Base-by-base conservation (phyloP, 75 land plant species). In the Isoetes taiwanensis region DNA sequence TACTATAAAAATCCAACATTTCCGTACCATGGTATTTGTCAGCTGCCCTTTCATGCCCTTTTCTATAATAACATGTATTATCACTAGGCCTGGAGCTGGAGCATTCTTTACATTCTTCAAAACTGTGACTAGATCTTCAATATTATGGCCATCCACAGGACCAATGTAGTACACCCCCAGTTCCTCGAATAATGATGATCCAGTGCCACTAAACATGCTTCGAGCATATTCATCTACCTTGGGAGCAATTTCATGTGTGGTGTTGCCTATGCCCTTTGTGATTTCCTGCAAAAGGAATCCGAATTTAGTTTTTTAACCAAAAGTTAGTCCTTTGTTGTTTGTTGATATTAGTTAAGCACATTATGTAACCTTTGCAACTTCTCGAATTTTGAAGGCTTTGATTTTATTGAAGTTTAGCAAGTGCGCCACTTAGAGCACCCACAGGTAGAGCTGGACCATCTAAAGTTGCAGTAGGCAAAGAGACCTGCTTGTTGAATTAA, bases 221-320 rank as follows among this genome's bases (percentile, higher is more conserved):
- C 87, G 75, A 55, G 91, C 91, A 71, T 83, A 86, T 43, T 82
- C 91, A 66, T 86, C 91, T 9, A 86, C 91, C 64, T 86, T 86
- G 30, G 87, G 83, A 40, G 91, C 91, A 30, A 86, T 43, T 60
- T 79, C 66, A 61, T 86, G 91, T 80, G 80, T 80, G 5, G 80
- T 66, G 0, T 79, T 87, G 25, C 91, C 91, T 21, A 86, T 72
- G 32, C 72, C 78, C 63, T 86, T 86, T 10, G 91, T 86, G 28
- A 86, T 77, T 16, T 23, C 50, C 50, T 46, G 50, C 4, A 19
- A 46, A 46, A n/a, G n/a, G 21, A n/a, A 19, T 6, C 25, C 8
- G 12, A 23, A 23, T 46, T 46, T 46, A 6, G 14, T 14, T 37
- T 37, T 16, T 16, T 5, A 19, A 46, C n/a, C 8, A 19, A 46